These are phyloP conservation scores for Fusarium temperatum DNA, from an alignment of 2,329 filamentous ascomycete species.

Conservation along the genomic window DNA sequence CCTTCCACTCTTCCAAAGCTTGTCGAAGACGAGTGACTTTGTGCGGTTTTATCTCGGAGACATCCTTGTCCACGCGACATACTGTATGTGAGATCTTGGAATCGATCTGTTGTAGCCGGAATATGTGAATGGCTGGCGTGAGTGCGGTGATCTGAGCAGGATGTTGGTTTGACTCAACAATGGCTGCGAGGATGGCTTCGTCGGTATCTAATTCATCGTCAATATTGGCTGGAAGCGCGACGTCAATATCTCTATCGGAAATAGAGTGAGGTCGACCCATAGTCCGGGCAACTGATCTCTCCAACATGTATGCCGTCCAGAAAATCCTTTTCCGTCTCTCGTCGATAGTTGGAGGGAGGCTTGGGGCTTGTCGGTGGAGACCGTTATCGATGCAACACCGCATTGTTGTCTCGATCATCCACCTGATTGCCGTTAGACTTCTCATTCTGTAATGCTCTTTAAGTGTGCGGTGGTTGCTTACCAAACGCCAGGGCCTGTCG, in stretches of 20 bases:
- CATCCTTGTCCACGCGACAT: not conserved
- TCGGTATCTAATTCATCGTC: not conserved
- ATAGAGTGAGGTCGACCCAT: slow-evolving; percentile 6
- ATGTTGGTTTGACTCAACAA: not conserved
- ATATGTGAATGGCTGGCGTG: not conserved
- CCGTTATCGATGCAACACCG: not conserved
- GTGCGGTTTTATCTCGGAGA: not conserved
- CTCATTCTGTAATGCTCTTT: accelerated
- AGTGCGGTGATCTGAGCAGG: not conserved
- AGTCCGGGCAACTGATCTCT: not conserved
- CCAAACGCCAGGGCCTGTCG: not conserved
- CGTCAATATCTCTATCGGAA: not conserved
- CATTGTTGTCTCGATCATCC: slow-evolving; percentile 1
- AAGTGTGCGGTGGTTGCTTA: not conserved
- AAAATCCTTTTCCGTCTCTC: not conserved
- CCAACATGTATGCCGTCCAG: slow-evolving; percentile 1
- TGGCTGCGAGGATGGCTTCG: not conserved
- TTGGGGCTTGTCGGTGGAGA: not conserved
- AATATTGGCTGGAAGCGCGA: not conserved
- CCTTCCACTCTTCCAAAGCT: not conserved
- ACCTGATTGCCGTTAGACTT: not conserved
- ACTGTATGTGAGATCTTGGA: not conserved
- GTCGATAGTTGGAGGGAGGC: not conserved
- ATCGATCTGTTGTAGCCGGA: not conserved
- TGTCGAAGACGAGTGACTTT: not conserved